Conservation (phyloP, 139 green algal genomes). For the Parachlorella kessleri region DNA sequence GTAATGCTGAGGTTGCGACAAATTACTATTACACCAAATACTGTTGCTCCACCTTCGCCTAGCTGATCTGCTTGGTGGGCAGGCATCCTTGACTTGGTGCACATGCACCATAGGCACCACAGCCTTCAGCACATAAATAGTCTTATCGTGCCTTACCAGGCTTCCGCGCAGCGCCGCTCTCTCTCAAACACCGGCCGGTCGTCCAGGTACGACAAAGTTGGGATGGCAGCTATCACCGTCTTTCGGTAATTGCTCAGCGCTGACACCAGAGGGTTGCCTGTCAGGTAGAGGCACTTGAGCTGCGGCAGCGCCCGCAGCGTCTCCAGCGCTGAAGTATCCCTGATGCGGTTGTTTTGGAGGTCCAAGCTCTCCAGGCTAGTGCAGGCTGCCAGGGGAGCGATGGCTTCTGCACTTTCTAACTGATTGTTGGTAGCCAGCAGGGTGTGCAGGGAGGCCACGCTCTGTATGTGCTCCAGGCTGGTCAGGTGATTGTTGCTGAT, state of each 20-base stretch:
- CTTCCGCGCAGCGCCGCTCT: conserved; percentile 70
- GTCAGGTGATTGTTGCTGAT: conserved; percentile 79
- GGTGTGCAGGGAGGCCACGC: conserved; percentile 55
- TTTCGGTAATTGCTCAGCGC: conserved; percentile 81
- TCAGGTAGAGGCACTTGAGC: conserved; percentile 87
- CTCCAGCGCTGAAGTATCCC: conserved; percentile 28
- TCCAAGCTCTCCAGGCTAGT: conserved; percentile 66
- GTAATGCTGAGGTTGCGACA: no score
- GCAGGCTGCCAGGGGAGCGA: conserved; percentile 55
- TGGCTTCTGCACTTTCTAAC: conserved; percentile 45
- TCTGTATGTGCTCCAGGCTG: conserved; percentile 57
- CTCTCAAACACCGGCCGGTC: conserved; percentile 82
- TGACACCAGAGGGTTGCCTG: conserved; percentile 81
- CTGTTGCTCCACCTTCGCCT: no score
- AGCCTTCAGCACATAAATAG: neutral
- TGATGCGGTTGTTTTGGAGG: conserved; percentile 67
- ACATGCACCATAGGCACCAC: no score
- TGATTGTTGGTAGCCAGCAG: conserved; percentile 73
- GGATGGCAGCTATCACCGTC: conserved; percentile 58
- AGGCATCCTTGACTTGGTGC: neutral
- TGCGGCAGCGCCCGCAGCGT: conserved; percentile 51
- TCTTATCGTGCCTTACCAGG: conserved; percentile 63
- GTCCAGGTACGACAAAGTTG: conserved; percentile 82
- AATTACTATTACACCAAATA: no score
- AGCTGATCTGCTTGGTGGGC: neutral